phyloP scores from a whole-genome alignment of 2,329 filamentous ascomycete species.

The Diaporthe longicolla region DNA sequence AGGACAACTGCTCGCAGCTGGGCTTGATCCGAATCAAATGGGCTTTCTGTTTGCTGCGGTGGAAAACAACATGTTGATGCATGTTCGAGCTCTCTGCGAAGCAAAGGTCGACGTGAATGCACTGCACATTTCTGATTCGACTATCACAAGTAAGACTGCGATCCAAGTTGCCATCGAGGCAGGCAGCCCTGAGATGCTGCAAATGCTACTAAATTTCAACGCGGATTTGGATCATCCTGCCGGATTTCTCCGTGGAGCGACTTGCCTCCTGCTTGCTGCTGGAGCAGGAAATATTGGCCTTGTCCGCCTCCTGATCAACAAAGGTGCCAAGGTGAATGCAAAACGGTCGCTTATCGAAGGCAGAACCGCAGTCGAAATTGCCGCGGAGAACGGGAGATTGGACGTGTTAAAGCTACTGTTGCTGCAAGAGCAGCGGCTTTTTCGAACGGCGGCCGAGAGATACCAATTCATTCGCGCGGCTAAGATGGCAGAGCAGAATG shows the following conservation, averaged over 20 bases:
- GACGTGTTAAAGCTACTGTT: conserved; percentile 13
- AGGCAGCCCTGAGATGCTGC: background rate
- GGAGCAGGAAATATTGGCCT: background rate
- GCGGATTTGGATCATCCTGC: background rate
- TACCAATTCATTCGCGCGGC: conserved; percentile 26
- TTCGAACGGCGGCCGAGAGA: background rate
- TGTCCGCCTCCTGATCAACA: background rate
- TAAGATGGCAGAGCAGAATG: rapidly evolving
- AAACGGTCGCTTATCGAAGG: background rate
- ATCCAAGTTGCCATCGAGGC: background rate
- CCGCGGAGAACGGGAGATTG: background rate
- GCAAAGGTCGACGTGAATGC: background rate
- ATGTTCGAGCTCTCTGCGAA: background rate
- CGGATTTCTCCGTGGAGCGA: background rate
- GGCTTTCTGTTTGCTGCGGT: rapidly evolving
- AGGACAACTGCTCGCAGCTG: background rate
- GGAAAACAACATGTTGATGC: background rate
- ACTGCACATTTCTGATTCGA: too few relatives aligned
- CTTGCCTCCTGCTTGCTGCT: conserved; percentile 7
- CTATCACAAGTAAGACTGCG: background rate
- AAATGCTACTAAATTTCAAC: background rate
- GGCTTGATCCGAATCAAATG: rapidly evolving
- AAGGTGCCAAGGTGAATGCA: conserved; percentile 5
- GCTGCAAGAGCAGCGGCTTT: background rate
- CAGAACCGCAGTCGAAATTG: conserved; percentile 20